phyloP scores from a whole-genome alignment of 805 yeast species.

The Wickerhamomyces chambardii region DNA sequence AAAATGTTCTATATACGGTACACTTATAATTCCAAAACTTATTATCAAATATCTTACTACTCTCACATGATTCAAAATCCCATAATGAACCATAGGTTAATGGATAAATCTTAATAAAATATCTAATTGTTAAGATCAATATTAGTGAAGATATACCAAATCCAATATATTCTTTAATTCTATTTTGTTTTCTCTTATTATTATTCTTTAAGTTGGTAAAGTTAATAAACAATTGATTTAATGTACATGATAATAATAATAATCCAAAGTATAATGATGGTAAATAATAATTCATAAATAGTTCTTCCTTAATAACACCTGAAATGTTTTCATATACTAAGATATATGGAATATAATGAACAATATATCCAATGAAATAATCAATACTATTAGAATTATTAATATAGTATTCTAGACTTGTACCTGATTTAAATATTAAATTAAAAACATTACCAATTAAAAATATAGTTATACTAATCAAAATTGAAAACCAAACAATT shows the following conservation, averaged over 20 bases:
- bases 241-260: slow-evolving; percentile 15
- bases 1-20: slow-evolving; percentile 12
- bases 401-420: slow-evolving; percentile 13
- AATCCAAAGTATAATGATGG: slow-evolving; percentile 42
- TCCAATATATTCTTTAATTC: too few relatives aligned
- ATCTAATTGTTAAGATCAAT: background rate
- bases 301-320: slow-evolving; percentile 8
- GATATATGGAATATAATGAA: slow-evolving; percentile 52
- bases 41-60: slow-evolving; percentile 22
- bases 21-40: slow-evolving; percentile 35
- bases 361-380: slow-evolving; percentile 40
- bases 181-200: too few relatives aligned
- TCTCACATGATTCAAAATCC: slow-evolving; percentile 31
- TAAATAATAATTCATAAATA: slow-evolving; percentile 36
- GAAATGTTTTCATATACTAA: background rate
- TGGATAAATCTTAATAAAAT: slow-evolving; percentile 18
- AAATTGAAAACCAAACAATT: slow-evolving; percentile 41
- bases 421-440: slow-evolving; percentile 17
- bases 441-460: slow-evolving; percentile 11
- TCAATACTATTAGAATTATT: slow-evolving; percentile 14
- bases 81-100: slow-evolving; percentile 38
- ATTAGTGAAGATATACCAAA: too few relatives aligned
- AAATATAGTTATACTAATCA: slow-evolving; percentile 21
- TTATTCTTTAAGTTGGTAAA: too few relatives aligned
- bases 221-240: too few relatives aligned